Conservation (phyloP, 148 eudicot genomes). For the Pouteria glomerata region DNA sequence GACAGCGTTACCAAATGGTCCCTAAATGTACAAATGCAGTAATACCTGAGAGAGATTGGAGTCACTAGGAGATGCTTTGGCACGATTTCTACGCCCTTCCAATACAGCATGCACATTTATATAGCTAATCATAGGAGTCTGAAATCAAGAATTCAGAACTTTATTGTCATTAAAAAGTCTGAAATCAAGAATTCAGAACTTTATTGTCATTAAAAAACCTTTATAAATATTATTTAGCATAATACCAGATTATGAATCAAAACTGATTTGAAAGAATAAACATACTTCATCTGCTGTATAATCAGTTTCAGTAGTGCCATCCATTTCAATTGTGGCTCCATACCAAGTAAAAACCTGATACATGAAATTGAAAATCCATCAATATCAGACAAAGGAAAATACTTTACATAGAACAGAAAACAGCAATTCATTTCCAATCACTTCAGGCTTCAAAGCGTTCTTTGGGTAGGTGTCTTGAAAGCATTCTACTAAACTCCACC, state of each 20-base stretch:
- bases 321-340: slow-evolving; percentile 95
- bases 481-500: not conserved
- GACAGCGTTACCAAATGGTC: too few relatives aligned
- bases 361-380: slow-evolving; percentile 1
- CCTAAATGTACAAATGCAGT: not conserved
- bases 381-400: not conserved
- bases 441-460: not conserved
- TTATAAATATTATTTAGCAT: too few relatives aligned
- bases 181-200: not conserved
- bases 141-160: slow-evolving; percentile 20
- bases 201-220: too few relatives aligned
- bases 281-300: slow-evolving; percentile 94
- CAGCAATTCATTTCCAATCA: not conserved
- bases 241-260: slow-evolving; percentile 2
- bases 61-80: slow-evolving; percentile 73
- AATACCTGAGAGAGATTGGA: slow-evolving; percentile 70
- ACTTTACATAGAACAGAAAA: not conserved
- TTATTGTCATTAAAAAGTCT: not conserved
- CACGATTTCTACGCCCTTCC: slow-evolving; percentile 82
- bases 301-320: slow-evolving; percentile 80
- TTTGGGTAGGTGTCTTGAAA: not conserved
- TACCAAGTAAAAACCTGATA: slow-evolving; percentile 90
- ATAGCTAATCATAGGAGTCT: slow-evolving; percentile 98
- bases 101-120: slow-evolving; percentile 93
- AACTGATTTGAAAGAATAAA: slow-evolving; percentile 7